phyloP scores from a whole-genome alignment of 1,139 yeast genomes.

The Suhomyces wounanorum region DNA sequence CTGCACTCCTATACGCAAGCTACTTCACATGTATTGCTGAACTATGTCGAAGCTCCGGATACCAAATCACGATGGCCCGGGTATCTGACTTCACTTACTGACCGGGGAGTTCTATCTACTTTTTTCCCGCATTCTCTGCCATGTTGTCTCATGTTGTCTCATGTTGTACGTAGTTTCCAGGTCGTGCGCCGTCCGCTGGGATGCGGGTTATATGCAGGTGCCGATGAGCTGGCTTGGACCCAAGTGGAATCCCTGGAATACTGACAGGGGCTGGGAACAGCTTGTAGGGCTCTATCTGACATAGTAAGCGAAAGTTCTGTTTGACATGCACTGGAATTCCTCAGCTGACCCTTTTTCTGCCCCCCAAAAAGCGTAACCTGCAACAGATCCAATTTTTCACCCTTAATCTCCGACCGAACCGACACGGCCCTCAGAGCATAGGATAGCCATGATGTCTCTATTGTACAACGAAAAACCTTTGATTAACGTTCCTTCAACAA shows the following conservation, averaged over 20 bases:
- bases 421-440: neutral
- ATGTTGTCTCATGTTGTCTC: neutral
- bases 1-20: conserved; percentile 6
- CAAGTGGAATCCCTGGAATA: neutral
- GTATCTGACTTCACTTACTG: neutral
- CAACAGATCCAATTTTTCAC: neutral
- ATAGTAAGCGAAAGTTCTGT: neutral
- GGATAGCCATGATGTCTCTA: neutral
- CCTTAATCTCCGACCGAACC: neutral
- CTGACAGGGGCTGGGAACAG: neutral
- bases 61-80: neutral
- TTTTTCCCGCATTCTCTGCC: neutral
- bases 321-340: neutral
- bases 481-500: conserved; percentile 63
- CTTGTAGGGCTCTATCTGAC: neutral
- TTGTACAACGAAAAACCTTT: neutral
- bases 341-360: neutral
- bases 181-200: conserved; percentile 6
- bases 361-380: neutral
- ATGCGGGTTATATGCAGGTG: conserved; percentile 5
- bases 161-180: neutral
- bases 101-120: neutral
- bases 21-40: conserved; percentile 7
- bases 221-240: conserved; percentile 8
- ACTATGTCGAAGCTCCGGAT: conserved; percentile 5